Evolutionary conservation across 371 early-diverging fungal genomes (phyloP), one percentile per base, ranked within the genome.

Genomic region (Choanephora cucurbitarum): DNA sequence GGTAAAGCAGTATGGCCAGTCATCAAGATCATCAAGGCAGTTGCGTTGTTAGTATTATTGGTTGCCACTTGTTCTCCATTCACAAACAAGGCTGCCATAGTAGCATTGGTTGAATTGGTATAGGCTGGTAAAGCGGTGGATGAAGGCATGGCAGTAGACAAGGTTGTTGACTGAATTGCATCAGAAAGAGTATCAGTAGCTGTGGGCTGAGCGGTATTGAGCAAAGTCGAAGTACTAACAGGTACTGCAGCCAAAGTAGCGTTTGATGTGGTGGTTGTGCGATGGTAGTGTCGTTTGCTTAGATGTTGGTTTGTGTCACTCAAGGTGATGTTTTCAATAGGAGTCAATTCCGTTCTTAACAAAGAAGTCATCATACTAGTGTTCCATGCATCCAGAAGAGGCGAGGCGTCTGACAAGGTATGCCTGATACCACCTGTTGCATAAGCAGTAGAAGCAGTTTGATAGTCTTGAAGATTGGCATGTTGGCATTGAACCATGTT

Each of bases 401-500:
- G 21, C 1, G 55, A 31, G 6, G 52, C 52, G 44, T 61, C 61
- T 45, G 61, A 44, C 14, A 61, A 4, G 1, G 55, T 55, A 39
- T 61, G 44, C 0, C 41, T 45, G 33, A 61, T 41, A 6, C 42
- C 33, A 6, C 52, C 56, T 37, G 28, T 37, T 17, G 50, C 21
- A 42, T 49, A 55, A 32, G 55, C 56, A 5, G 18, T 37, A n/a
- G 61, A 61, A 3, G 61, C 61, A 2, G 40, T 6, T 10, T 44
- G 14, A 15, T 41, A 61, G 22, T 61, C 55, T 0, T 14, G 15
- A 10, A 18, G 14, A 17, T 44, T 50, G 0, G 31, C 9, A 21
- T 61, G 61, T 31, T 46, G 50, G 9, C 61, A 61, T 33, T 61
- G 33, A 2, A 47, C 52, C 11, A 45, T 2, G 18, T 61, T 43